phyloP scores from a whole-genome alignment of 2,329 filamentous ascomycete species.

The Plenodomus lindquistii region DNA sequence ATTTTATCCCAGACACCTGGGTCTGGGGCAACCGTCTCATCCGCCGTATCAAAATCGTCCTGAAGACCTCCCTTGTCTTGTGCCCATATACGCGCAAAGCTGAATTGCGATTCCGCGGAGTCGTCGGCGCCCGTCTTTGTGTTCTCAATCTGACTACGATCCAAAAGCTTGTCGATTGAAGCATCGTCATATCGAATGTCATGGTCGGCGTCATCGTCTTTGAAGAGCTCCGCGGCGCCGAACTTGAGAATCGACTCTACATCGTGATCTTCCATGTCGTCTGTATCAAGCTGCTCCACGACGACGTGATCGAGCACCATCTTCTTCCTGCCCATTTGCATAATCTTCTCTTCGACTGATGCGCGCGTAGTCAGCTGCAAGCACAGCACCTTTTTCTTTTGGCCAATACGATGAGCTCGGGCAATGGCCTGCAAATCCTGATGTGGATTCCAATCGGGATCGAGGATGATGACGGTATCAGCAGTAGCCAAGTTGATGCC shows the following conservation, averaged over 20 bases:
- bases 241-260: constrained; percentile 86
- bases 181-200: constrained; percentile 81
- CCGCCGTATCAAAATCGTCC: constrained; percentile 61
- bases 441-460: constrained; percentile 96
- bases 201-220: constrained; percentile 68
- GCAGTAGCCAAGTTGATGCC: constrained; percentile 97
- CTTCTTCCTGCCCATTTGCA: constrained; percentile 94
- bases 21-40: constrained; percentile 61
- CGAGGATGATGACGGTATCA: constrained; percentile 96
- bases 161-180: constrained; percentile 87
- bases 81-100: constrained; percentile 88
- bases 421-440: constrained; percentile 96
- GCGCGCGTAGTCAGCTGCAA: constrained; percentile 91
- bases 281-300: constrained; percentile 86
- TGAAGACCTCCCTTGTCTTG: constrained; percentile 74
- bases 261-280: constrained; percentile 78
- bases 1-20: constrained; percentile 88
- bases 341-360: constrained; percentile 91
- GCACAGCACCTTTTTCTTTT: constrained; percentile 92
- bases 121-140: constrained; percentile 66
- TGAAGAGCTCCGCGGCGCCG: constrained; percentile 84
- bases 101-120: constrained; percentile 78
- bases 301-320: constrained; percentile 94
- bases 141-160: constrained; percentile 79
- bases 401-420: constrained; percentile 92